Base-by-base conservation (phyloP, 2,329 filamentous ascomycete genomes). In the Blastomyces percursus region DNA sequence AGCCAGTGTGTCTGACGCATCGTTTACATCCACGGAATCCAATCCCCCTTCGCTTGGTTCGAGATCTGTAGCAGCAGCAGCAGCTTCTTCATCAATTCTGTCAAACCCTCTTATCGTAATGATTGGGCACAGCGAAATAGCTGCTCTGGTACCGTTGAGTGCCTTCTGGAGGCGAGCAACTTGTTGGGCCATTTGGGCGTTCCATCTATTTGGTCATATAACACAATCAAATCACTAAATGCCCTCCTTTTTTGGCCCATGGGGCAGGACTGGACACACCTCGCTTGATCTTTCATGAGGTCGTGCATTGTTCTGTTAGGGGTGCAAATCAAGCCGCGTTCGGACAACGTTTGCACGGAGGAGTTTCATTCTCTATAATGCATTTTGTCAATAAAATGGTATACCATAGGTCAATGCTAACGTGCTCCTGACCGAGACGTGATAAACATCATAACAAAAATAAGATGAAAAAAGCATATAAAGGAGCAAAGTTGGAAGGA, bases 1-100 rank as follows among this genome's bases (percentile, higher is more conserved):
- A 64, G 71, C 76, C 64, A 72, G 69, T 54, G 71, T 73, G 69
- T 70, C 64, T 12, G 58, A 52, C 19, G 35, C 57, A 21, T 32
- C 32, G 48, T 27, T 46, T 16, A 16, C 61, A 19, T 64, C 63
- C 14, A 62, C 35, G 7, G 57, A 6, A 30, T 62, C 60, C 16
- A 50, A 38, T 4, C 40, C 57, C 35, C 63, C 63, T 35, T 62
- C 61, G 16, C 8, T 56, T 21, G n/a, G 35, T 44, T 64, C 63
- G n/a, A 16, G 48, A 51, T 52, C 61, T 40, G 61, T n/a, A 46
- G 21, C n/a, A 2, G 16, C 12, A 8, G 54, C 32, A 35, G 32
- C 32, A 35, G 32, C 32, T 24, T 32, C 38, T 48, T 63, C 51
- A 42, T 63, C 63, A 24, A 42, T 42, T 19, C 24, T 21, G 8